These are phyloP conservation scores for Aspergillus sp. DNA, from an alignment of 2,329 filamentous ascomycete species.

Conservation along the genomic window DNA sequence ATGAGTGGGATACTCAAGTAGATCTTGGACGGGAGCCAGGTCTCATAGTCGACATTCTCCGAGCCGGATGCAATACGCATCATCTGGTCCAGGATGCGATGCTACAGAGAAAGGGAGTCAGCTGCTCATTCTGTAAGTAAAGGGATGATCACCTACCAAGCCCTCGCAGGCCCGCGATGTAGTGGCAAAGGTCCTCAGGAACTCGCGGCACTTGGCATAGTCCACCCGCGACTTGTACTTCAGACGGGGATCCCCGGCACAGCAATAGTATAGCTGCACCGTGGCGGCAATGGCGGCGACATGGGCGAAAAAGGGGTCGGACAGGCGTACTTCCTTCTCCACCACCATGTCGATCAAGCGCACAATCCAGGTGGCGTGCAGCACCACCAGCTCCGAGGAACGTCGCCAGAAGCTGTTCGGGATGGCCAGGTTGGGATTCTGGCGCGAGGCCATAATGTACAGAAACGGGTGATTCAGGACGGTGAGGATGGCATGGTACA, in stretches of 20 bases:
- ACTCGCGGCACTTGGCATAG: slow-evolving; percentile 54
- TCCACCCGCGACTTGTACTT: slow-evolving; percentile 57
- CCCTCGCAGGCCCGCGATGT: slow-evolving; percentile 51
- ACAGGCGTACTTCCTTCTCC: slow-evolving; percentile 52
- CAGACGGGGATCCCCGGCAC: slow-evolving; percentile 50
- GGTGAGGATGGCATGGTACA: slow-evolving; percentile 54
- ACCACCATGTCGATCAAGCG: slow-evolving; percentile 58
- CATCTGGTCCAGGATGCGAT: slow-evolving; percentile 52
- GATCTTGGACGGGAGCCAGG: slow-evolving; percentile 57
- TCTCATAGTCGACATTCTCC: slow-evolving; percentile 49
- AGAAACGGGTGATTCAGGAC: slow-evolving; percentile 58
- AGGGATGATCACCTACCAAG: slow-evolving; percentile 40
- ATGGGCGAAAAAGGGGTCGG: slow-evolving; percentile 56
- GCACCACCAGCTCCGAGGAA: slow-evolving; percentile 53
- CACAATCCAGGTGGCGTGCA: slow-evolving; percentile 58
- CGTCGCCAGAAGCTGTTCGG: slow-evolving; percentile 58
- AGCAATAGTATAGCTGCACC: slow-evolving; percentile 57
- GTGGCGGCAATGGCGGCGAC: slow-evolving; percentile 56
- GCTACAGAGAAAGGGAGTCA: slow-evolving; percentile 33
- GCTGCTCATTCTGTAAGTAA: not conserved
- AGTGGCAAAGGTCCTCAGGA: slow-evolving; percentile 52
- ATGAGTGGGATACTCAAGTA: slow-evolving; percentile 56
- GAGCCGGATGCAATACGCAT: slow-evolving; percentile 53
- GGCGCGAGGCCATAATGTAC: slow-evolving; percentile 55
- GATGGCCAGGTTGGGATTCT: slow-evolving; percentile 55